Conservation (phyloP, 768 basidiomycete species). For the Auricularia heimuer region DNA sequence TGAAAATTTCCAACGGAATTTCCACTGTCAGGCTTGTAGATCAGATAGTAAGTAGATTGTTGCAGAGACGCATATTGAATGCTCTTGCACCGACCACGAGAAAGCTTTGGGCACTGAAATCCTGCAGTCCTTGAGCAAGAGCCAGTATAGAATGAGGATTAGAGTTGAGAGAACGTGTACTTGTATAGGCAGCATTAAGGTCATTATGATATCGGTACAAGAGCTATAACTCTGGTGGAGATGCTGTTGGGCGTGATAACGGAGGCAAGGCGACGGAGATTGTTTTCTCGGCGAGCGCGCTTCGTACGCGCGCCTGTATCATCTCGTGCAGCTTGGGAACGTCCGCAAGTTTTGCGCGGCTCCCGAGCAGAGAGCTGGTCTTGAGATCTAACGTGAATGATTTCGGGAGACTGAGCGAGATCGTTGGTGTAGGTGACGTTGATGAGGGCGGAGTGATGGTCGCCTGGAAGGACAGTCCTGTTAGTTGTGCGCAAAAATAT, state of each 20-base stretch:
- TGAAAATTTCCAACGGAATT: too few species aligned
- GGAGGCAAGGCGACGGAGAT: neutral
- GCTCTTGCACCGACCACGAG: too few species aligned
- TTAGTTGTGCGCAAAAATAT: neutral
- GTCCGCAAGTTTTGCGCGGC: slow-evolving; percentile 93
- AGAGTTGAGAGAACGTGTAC: too few species aligned
- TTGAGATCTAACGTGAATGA: slow-evolving; percentile 81
- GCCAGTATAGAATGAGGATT: too few species aligned
- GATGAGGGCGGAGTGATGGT: slow-evolving; percentile 51
- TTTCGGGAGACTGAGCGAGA: slow-evolving; percentile 69
- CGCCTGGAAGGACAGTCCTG: slow-evolving; percentile 34
- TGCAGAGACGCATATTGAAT: too few species aligned
- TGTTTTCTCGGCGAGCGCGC: slow-evolving; percentile 34
- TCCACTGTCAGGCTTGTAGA: too few species aligned
- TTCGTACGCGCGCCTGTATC: slow-evolving; percentile 74
- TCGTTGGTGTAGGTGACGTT: slow-evolving; percentile 41
- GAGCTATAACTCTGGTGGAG: neutral
- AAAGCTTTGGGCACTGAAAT: too few species aligned
- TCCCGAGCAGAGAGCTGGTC: slow-evolving; percentile 88
- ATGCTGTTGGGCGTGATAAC: neutral
- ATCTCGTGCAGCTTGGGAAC: slow-evolving; percentile 96
- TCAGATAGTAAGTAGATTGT: too few species aligned
- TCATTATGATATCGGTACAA: too few species aligned
- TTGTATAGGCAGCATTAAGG: too few species aligned
- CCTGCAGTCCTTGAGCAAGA: too few species aligned